phyloP scores from a whole-genome alignment of 306 rosid species.

The Cucurbita moschata region DNA sequence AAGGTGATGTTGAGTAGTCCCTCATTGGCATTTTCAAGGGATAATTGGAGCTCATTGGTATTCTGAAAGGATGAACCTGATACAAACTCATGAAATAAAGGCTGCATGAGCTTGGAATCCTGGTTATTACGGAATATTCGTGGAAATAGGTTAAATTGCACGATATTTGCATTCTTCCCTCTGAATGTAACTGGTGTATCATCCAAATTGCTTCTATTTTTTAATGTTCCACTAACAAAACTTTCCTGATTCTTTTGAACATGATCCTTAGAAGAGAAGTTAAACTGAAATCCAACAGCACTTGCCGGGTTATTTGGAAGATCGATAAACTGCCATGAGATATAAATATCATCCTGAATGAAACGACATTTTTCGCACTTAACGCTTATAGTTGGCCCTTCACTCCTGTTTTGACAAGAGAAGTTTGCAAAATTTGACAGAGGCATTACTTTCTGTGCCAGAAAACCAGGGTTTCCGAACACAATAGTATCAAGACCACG shows the following conservation, averaged over 20 bases:
- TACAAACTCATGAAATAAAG: constrained; percentile 81
- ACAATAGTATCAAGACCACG: constrained; percentile 54
- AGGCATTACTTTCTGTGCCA: constrained; percentile 43
- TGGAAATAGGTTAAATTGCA: constrained; percentile 79
- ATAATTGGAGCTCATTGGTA: constrained; percentile 45
- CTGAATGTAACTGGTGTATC: constrained; percentile 77
- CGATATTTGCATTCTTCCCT: constrained; percentile 51
- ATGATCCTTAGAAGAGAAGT: constrained; percentile 45
- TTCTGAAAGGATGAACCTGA: constrained; percentile 70
- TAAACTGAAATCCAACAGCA: constrained; percentile 91
- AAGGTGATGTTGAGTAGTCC: constrained; percentile 71
- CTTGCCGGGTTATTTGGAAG: constrained; percentile 70
- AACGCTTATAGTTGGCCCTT: constrained; percentile 56
- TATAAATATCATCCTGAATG: constrained; percentile 46
- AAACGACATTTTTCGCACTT: constrained; percentile 49
- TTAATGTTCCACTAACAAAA: constrained; percentile 61
- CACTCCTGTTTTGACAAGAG: constrained; percentile 71
- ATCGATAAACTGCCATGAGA: constrained; percentile 83
- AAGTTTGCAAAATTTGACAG: constrained; percentile 50
- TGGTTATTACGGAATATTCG: constrained; percentile 50
- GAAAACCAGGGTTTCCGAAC: constrained; percentile 66
- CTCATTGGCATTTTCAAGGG: constrained; percentile 62
- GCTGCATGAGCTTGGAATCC: constrained; percentile 72
- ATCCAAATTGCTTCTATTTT: constrained; percentile 52
- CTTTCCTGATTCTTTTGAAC: constrained; percentile 36